phyloP scores from a whole-genome alignment of 768 basidiomycete genomes.

The Roridomyces roridus region DNA sequence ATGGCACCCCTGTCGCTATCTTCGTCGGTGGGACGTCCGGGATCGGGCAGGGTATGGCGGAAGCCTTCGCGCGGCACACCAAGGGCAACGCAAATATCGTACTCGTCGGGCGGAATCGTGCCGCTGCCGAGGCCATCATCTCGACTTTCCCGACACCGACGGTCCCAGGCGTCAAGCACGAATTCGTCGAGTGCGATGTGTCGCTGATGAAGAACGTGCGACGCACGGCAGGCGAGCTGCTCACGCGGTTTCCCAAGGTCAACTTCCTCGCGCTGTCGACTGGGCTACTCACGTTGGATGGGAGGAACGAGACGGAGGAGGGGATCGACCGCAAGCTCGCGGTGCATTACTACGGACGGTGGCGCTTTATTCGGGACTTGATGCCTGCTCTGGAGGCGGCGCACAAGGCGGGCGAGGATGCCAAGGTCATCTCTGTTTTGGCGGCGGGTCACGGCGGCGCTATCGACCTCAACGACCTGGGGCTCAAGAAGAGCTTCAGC shows the following conservation, averaged over 20 bases:
- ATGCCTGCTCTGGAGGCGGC: constrained; percentile 51
- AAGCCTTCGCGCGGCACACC: constrained; percentile 50
- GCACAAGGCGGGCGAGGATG: constrained; percentile 52
- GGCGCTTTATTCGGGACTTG: constrained; percentile 55
- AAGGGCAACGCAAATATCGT: constrained; percentile 59
- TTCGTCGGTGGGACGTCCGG: constrained; percentile 55
- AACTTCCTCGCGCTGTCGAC: constrained; percentile 59
- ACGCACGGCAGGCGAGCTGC: constrained; percentile 35
- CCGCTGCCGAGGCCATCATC: constrained; percentile 53
- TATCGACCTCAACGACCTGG: constrained; percentile 56
- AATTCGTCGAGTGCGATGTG: constrained; percentile 61
- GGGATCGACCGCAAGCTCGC: constrained; percentile 51
- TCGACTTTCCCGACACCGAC: constrained; percentile 44
- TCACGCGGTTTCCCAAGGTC: constrained; percentile 45
- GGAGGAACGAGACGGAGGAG: constrained; percentile 49
- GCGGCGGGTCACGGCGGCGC: constrained; percentile 37
- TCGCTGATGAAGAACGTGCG: constrained; percentile 59
- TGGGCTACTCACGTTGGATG: constrained; percentile 45
- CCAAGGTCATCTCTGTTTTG: constrained; percentile 53
- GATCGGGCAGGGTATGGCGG: constrained; percentile 54
- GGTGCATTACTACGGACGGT: constrained; percentile 58
- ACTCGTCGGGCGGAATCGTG: constrained; percentile 57
- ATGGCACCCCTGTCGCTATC: constrained; percentile 37
- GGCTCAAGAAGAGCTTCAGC: constrained; percentile 53
- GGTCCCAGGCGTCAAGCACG: constrained; percentile 33